phyloP scores from a whole-genome alignment of 2,329 filamentous ascomycete genomes.

The Bipolaris bicolor region DNA sequence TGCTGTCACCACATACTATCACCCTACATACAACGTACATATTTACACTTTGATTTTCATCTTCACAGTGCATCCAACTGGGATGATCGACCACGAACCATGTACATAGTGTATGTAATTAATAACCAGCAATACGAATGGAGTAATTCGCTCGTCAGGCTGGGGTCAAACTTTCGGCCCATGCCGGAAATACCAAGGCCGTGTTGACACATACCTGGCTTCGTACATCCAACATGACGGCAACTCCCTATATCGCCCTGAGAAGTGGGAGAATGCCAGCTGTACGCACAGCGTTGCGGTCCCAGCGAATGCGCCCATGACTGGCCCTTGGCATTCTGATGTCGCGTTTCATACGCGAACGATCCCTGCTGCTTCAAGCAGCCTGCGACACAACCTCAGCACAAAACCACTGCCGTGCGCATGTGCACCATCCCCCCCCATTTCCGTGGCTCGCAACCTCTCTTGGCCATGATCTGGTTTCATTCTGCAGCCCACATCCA shows the following conservation, averaged over 20 bases:
- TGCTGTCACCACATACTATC: neutral
- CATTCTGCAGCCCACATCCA: neutral
- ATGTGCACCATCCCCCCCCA: neutral
- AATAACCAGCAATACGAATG: neutral
- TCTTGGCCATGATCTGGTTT: neutral
- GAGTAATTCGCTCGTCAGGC: neutral
- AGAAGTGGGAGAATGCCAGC: neutral
- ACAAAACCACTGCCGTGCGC: neutral
- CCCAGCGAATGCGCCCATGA: neutral
- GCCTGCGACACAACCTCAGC: conserved; percentile 7
- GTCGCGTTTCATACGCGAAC: conserved; percentile 13
- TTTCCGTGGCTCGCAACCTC: neutral
- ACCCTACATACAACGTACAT: neutral
- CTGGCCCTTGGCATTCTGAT: conserved; percentile 13
- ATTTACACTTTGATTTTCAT: too few species aligned
- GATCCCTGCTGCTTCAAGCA: conserved; percentile 12
- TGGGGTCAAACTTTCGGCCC: neutral
- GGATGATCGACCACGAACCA: too few species aligned
- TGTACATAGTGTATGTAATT: too few species aligned
- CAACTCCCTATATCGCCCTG: too few species aligned
- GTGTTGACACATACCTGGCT: neutral
- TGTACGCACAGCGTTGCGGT: neutral
- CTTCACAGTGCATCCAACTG: too few species aligned
- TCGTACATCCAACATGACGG: neutral
- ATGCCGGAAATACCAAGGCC: neutral